Evolutionary conservation across 2,329 filamentous ascomycete genomes (phyloP), one percentile per base, ranked within the genome.

Genomic region (Aspergillus viridinutans): DNA sequence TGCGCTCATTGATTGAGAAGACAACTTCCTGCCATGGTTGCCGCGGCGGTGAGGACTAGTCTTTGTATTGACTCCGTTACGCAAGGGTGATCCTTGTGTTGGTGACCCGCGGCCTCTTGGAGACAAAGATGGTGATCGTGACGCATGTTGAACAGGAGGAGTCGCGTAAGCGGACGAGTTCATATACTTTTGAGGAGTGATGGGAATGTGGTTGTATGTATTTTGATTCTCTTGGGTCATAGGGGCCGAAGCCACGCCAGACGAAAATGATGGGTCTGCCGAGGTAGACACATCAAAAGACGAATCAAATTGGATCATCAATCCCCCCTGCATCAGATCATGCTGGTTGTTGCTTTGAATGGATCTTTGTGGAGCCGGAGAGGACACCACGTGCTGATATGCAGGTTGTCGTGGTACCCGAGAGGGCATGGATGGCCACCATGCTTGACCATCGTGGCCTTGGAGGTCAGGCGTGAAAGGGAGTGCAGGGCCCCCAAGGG

Each of bases 401-500:
- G 72, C 67, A 52, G 68, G 62, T 42, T 71, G 72, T 38, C 71
- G 69, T 50, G 73, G 73, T 50, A 68, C 65, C 53, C 69, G 67
- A 50, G 69, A 63, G 35, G 71, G 62, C 62, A 73, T 69, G 26
- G 74, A 69, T 21, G 74, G 72, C 74, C 76, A 78, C 74, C 76
- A 76, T 12, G 64, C 54, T 52, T 76, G 74, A 23, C 65, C 59
- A 58, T 76, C 73, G 23, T 72, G 69, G 53, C 64, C 56, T 28
- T 72, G 71, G n/a, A 74, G 61, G 45, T 77, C 73, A 21, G 74
- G 67, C n/a, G 73, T 70, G 56, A 76, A 76, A 4, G 73, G 67
- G 52, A 76, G 61, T 56, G 67, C 59, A 47, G 74, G 62, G 52
- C 72, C 61, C 53, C 70, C 64, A 64, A 77, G 65, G 57, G 71